Percentiles rank a stretch among this genome's conserved stretches.
Conservation (phyloP, 345 rosid genomes). For the Arabidopsis suecica region DNA sequence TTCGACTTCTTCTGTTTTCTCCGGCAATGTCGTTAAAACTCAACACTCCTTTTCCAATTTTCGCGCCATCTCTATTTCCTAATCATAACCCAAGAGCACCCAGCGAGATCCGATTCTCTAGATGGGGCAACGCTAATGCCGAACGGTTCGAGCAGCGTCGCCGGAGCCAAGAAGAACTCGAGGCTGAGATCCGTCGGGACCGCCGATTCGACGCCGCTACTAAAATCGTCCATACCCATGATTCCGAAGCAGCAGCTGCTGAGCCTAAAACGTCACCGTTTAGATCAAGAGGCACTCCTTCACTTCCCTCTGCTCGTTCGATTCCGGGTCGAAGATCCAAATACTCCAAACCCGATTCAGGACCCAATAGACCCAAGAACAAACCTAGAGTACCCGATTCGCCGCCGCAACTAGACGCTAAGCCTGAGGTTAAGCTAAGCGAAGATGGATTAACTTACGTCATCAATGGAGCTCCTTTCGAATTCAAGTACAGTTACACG, state of each 20-base stretch:
- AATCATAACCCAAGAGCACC: conserved; percentile 47
- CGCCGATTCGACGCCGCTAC: conserved; percentile 68
- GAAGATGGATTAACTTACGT: conserved; percentile 77
- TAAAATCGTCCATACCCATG: conserved; percentile 49
- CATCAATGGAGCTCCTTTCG: conserved; percentile 88
- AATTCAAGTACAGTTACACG: conserved; percentile 94
- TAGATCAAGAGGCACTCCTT: conserved; percentile 76
- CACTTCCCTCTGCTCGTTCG: conserved; percentile 73
- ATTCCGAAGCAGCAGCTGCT: conserved; percentile 39
- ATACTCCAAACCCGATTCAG: conserved; percentile 64
- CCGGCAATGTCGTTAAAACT: conserved; percentile 70
- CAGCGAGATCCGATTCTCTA: conserved; percentile 64
- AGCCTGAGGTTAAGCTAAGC: conserved; percentile 55
- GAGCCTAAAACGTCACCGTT: conserved; percentile 44
- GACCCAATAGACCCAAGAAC: conserved; percentile 47
- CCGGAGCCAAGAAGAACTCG: conserved; percentile 67
- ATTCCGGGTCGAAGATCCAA: conserved; percentile 83
- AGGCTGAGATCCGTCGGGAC: conserved; percentile 69
- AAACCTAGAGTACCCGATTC: conserved; percentile 42
- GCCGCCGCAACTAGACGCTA: conserved; percentile 45
- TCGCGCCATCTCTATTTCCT: conserved; percentile 50
- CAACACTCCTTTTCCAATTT: conserved; percentile 66
- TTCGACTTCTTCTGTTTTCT: conserved; percentile 13
- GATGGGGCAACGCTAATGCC: conserved; percentile 84
- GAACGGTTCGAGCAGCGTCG: conserved; percentile 67